Percentiles rank a stretch among this genome's conserved stretches.
Evolutionary conservation across 2,329 filamentous ascomycete genomes (phyloP).

Genomic region (Sporothrix mexicana): DNA sequence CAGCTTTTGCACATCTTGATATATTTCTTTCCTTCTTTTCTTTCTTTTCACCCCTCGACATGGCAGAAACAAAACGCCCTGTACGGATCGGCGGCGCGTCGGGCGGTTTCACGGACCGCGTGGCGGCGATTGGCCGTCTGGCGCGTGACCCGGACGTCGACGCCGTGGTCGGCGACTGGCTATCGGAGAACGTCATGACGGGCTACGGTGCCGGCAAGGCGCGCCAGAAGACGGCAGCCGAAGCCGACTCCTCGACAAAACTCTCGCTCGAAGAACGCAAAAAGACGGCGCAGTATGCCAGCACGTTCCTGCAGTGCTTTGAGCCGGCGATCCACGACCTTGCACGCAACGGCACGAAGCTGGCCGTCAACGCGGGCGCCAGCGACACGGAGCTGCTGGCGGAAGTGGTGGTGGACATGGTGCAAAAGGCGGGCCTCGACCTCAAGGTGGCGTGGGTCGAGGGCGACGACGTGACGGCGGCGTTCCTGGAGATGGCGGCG

Average conservation of each 20-base stretch:
- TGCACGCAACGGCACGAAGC: slow-evolving; percentile 41
- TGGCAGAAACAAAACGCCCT: slow-evolving; percentile 35
- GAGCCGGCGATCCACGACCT: slow-evolving; percentile 43
- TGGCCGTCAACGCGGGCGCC: slow-evolving; percentile 45
- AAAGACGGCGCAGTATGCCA: slow-evolving; percentile 41
- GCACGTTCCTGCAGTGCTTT: slow-evolving; percentile 45
- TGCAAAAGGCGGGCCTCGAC: slow-evolving; percentile 38
- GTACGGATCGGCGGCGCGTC: slow-evolving; percentile 44
- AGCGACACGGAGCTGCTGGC: slow-evolving; percentile 41
- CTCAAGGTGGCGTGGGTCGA: slow-evolving; percentile 45
- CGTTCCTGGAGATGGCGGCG: slow-evolving; percentile 32
- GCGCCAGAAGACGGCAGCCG: slow-evolving; percentile 28
- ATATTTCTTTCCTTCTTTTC: slow-evolving; percentile 7
- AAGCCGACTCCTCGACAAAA: slow-evolving; percentile 34
- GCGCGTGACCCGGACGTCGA: slow-evolving; percentile 39
- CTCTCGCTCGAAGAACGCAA: slow-evolving; percentile 37
- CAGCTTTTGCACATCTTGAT: neutral
- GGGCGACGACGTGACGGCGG: slow-evolving; percentile 43
- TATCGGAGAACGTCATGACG: slow-evolving; percentile 37
- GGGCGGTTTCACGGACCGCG: slow-evolving; percentile 44
- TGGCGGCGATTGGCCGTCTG: slow-evolving; percentile 42
- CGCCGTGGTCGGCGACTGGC: slow-evolving; percentile 38
- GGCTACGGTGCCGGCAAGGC: slow-evolving; percentile 34
- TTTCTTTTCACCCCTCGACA: neutral
- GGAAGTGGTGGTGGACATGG: slow-evolving; percentile 34